Evolutionary conservation across 257 asterid genomes (phyloP).

Genomic region (Solanum corneliomulleri): DNA sequence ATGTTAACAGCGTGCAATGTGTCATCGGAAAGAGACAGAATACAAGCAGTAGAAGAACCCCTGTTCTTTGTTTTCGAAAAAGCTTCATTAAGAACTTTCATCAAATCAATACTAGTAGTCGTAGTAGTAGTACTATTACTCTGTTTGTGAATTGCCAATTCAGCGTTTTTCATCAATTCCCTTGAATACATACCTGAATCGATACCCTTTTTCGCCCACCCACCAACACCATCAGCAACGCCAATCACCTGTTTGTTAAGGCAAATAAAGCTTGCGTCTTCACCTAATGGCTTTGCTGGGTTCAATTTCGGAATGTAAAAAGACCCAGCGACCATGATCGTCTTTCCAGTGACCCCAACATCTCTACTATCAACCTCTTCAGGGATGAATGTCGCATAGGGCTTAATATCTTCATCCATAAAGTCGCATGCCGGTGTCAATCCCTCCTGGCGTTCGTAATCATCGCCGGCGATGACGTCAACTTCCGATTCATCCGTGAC

Average conservation of each 20-base stretch:
- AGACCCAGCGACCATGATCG: constrained; percentile 8
- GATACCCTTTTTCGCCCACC: constrained; percentile 13
- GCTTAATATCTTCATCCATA: not conserved
- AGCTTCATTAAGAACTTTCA: not conserved
- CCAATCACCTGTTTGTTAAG: constrained; percentile 12
- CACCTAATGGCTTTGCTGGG: constrained; percentile 4
- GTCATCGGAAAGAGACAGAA: constrained; percentile 3
- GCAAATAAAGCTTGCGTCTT: constrained; percentile 22
- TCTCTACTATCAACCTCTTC: not conserved
- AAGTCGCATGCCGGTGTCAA: not conserved
- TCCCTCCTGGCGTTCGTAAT: not conserved
- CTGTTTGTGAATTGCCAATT: not conserved
- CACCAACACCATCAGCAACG: constrained; percentile 35
- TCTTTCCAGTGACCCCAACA: not conserved
- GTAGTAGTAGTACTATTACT: not conserved
- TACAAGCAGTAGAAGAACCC: constrained; percentile 37
- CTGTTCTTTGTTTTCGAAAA: not conserved
- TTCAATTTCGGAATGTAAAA: constrained; percentile 16
- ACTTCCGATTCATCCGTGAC: not conserved
- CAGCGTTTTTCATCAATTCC: constrained; percentile 12
- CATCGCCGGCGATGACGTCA: not conserved
- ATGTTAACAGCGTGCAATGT: constrained; percentile 19
- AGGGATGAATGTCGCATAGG: not conserved
- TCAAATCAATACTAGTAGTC: not conserved
- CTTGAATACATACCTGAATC: constrained; percentile 29